Percentiles rank a stretch among this genome's conserved stretches.
These are phyloP conservation scores for Catharanthus roseus DNA, from an alignment of 257 asterid species.

Conservation along the genomic window DNA sequence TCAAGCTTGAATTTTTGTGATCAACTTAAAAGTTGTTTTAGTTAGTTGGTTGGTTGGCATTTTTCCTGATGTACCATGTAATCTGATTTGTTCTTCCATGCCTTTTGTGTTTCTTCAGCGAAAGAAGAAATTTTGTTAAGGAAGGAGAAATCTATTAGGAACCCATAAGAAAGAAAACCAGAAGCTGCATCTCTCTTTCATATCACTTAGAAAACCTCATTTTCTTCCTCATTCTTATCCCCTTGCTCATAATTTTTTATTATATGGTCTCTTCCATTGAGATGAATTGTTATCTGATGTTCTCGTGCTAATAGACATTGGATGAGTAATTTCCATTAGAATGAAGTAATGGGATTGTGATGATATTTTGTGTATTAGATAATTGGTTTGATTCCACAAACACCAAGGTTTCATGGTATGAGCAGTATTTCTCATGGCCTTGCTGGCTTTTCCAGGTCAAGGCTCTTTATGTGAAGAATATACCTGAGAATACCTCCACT, in stretches of 20 bases:
- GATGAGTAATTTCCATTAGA: not conserved
- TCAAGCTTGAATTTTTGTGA: too few relatives aligned
- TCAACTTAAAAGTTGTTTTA: too few relatives aligned
- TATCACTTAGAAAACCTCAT: not conserved
- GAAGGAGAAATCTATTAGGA: not conserved
- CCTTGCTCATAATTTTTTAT: not conserved
- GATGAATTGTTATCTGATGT: not conserved
- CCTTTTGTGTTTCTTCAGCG: not conserved
- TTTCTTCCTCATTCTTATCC: not conserved
- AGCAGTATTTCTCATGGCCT: not conserved
- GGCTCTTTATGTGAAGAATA: constrained; percentile 88
- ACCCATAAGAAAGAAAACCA: not conserved
- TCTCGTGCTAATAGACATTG: not conserved
- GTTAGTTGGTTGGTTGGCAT: not conserved
- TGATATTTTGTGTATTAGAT: not conserved
- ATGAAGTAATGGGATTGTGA: not conserved
- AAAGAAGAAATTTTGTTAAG: not conserved
- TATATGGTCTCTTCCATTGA: too few relatives aligned
- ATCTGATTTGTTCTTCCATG: not conserved
- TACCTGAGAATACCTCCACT: constrained; percentile 75
- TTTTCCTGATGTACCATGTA: not conserved
- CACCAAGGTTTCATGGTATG: not conserved
- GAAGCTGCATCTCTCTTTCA: not conserved
- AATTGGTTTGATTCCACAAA: not conserved
- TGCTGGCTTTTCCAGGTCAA: constrained; percentile 58